These are phyloP conservation scores for Myriosclerotinia duriaeana DNA, from an alignment of 2,329 filamentous ascomycete species.

Conservation along the genomic window DNA sequence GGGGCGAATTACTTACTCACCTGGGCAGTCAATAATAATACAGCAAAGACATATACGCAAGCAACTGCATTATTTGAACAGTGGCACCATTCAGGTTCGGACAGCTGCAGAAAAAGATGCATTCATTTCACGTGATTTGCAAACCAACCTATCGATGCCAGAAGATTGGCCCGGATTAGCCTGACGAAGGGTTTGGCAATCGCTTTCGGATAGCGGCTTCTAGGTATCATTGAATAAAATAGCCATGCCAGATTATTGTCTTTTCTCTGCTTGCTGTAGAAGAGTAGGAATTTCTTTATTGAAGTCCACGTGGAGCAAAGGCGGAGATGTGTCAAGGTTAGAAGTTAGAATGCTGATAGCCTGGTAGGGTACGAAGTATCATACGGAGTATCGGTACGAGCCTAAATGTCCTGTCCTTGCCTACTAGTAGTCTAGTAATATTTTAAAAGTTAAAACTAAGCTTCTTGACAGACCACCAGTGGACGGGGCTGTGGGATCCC, in stretches of 20 bases:
- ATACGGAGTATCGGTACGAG: neutral
- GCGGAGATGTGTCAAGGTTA: slow-evolving; percentile 1
- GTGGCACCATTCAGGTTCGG: neutral
- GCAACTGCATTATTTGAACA: neutral
- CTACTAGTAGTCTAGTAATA: too few relatives aligned
- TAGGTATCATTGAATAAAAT: neutral
- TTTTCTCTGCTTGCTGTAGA: too few relatives aligned
- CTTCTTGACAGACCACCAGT: neutral
- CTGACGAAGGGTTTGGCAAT: neutral
- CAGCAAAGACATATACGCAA: neutral
- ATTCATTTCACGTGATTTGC: neutral
- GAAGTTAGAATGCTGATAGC: neutral
- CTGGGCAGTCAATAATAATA: neutral
- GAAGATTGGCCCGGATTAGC: neutral
- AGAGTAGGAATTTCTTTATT: neutral
- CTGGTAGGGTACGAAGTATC: too few relatives aligned
- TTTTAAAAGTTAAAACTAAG: neutral
- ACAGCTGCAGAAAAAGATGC: neutral
- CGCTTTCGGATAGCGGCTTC: neutral
- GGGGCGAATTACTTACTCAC: neutral
- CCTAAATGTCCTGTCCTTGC: neutral
- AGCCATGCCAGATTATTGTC: neutral
- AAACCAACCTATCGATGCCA: neutral
- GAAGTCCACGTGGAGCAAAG: slow-evolving; percentile 2
- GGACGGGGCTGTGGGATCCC: neutral